Conservation (phyloP, 495 filamentous ascomycete genomes). For the Penicillium maclennaniae region DNA sequence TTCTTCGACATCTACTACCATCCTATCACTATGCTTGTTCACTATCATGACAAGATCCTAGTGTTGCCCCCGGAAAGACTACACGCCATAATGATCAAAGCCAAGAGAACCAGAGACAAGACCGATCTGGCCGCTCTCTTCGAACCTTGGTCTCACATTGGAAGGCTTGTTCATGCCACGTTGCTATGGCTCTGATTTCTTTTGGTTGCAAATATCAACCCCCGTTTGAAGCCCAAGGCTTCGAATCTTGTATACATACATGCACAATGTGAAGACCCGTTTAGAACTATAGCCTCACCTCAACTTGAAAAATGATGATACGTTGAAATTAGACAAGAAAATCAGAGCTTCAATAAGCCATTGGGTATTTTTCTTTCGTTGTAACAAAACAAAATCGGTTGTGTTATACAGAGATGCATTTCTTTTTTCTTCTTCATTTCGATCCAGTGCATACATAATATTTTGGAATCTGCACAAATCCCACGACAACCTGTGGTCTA, state of each 20-base stretch:
- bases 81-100: conserved; percentile 1
- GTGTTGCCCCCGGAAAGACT: not conserved
- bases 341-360: not conserved
- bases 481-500: conserved; percentile 2
- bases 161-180: not conserved
- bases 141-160: not conserved
- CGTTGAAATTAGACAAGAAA: not conserved
- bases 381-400: conserved; percentile 4
- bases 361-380: not conserved
- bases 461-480: not conserved
- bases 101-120: not conserved
- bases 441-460: not conserved
- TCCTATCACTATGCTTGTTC: not conserved
- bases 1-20: not conserved
- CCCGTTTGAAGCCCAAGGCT: not conserved
- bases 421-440: not conserved
- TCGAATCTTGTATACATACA: not conserved
- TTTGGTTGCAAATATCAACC: not conserved
- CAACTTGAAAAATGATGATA: not conserved
- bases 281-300: not conserved
- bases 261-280: not conserved
- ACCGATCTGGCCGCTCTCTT: conserved; percentile 5
- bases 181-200: not conserved
- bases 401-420: not conserved
- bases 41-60: not conserved